Evolutionary conservation across 2,329 filamentous ascomycete species (phyloP).

Genomic region (Epichloe gansuensis): DNA sequence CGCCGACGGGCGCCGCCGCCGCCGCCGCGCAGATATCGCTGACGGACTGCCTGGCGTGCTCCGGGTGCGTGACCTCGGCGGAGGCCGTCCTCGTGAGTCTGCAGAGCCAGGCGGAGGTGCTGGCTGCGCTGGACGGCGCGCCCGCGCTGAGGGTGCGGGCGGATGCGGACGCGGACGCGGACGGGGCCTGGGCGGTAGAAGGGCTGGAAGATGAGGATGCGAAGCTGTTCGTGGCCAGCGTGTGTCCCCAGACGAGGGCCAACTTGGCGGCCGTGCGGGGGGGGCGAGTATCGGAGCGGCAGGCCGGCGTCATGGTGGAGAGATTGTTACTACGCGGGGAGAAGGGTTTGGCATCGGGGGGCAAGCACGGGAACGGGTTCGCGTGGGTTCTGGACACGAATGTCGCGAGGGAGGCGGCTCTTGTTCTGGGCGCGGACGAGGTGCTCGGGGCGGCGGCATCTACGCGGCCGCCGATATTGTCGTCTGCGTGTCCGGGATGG

Average conservation of each 20-base stretch:
- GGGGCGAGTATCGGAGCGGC: slow-evolving; percentile 52
- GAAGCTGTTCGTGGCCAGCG: slow-evolving; percentile 78
- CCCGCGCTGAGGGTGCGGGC: slow-evolving; percentile 31
- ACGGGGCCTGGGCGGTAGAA: slow-evolving; percentile 23
- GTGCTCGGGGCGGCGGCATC: slow-evolving; percentile 29
- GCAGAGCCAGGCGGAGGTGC: slow-evolving; percentile 85
- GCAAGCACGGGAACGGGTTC: slow-evolving; percentile 63
- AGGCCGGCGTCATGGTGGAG: slow-evolving; percentile 72
- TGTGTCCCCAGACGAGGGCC: slow-evolving; percentile 82
- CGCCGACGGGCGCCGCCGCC: slow-evolving; percentile 35
- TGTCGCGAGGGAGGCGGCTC: slow-evolving; percentile 62
- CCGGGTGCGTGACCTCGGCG: slow-evolving; percentile 91
- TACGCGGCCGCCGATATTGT: slow-evolving; percentile 51
- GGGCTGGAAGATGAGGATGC: slow-evolving; percentile 46
- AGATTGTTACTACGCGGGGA: slow-evolving; percentile 61
- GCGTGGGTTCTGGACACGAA: slow-evolving; percentile 88
- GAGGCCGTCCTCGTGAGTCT: slow-evolving; percentile 93
- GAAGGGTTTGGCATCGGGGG: slow-evolving; percentile 55
- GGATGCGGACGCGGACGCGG: slow-evolving; percentile 17
- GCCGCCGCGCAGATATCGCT: slow-evolving; percentile 84
- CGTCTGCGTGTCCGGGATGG: slow-evolving; percentile 91
- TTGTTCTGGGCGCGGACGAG: slow-evolving; percentile 70
- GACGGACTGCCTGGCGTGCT: slow-evolving; percentile 94
- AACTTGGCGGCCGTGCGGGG: slow-evolving; percentile 77
- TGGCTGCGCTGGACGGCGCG: slow-evolving; percentile 63